Base-by-base conservation (phyloP, 2,329 filamentous ascomycete species). In the Cladosporium sp. region DNA sequence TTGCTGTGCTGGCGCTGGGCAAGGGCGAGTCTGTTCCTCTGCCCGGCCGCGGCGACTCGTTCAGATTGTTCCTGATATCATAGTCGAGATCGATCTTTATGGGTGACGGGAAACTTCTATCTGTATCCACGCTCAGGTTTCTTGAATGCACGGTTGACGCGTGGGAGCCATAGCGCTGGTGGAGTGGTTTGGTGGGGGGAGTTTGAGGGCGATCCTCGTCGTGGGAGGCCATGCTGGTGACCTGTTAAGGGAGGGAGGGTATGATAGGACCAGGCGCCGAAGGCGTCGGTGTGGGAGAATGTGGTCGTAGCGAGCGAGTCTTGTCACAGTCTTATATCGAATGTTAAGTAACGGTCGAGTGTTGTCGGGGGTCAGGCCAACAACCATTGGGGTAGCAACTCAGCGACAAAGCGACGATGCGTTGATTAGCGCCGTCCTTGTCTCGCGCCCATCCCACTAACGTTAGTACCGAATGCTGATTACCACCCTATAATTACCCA, bases 31-130 rank as follows among this genome's bases (percentile, higher is more conserved):
- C 45, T 11, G 19, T 32, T 7, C 29, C 36, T 25, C 36, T 16
- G 7, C 18, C 27, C 8, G 36, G 36, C 6, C 45, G 45, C 36
- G 45, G 45, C 9, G 57, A 61, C 30, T 61, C 60, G 22, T 57
- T 59, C 47, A 62, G 52, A 49, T 61, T 60, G 32, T 56, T 50
- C 16, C 54, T 55, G 38, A 63, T 57, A 50, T 64, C 62, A 50
- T 64, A 63, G 55, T 65, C 62, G 52, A 60, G 53, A 40, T 63
- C 55, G 16, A 60, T 61, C 27, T 57, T 56, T 18, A 63, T 55
- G 5, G 61, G 59, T 7, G 58, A 50, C 9, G 50, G 39, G 25
- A 57, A 53, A 12, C 50, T 40, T 8, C 36, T 48, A 13, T 48
- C 45, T 30, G 43, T 47, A 16, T 47, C 43, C 12, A 47, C n/a